Conservation (phyloP, 192 early-diverging fungal species). For the Funneliformis mosseae region DNA sequence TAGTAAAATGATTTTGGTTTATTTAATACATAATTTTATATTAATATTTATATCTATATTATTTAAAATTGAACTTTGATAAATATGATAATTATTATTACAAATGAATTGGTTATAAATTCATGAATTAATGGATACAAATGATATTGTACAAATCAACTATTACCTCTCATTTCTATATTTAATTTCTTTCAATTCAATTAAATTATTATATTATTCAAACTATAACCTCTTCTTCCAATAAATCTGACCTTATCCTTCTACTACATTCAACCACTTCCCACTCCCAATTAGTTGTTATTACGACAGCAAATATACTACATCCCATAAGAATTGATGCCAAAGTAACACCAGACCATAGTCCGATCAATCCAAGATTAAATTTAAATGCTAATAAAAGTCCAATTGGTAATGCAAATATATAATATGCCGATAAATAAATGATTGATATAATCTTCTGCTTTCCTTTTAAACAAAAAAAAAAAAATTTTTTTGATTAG, state of each 20-base stretch:
- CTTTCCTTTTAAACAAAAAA: slow-evolving; percentile 49
- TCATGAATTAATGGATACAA: too few relatives aligned
- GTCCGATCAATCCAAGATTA: slow-evolving; percentile 58
- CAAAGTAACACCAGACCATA: slow-evolving; percentile 63
- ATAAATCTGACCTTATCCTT: slow-evolving; percentile 14
- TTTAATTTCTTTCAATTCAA: too few relatives aligned
- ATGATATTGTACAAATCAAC: too few relatives aligned
- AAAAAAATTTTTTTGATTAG: too few relatives aligned
- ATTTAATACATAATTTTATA: too few relatives aligned
- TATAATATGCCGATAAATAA: slow-evolving; percentile 67
- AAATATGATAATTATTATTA: not conserved
- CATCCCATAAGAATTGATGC: slow-evolving; percentile 49
- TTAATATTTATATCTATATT: too few relatives aligned
- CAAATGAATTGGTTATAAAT: too few relatives aligned
- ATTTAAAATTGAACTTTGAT: not conserved
- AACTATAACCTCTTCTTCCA: not conserved
- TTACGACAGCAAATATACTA: slow-evolving; percentile 42
- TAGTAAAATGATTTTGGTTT: too few relatives aligned
- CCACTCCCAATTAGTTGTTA: slow-evolving; percentile 41
- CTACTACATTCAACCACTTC: slow-evolving; percentile 41
- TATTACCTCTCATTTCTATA: too few relatives aligned
- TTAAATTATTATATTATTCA: too few relatives aligned
- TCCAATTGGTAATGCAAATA: slow-evolving; percentile 68
- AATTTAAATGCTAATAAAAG: slow-evolving; percentile 58
- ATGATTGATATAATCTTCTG: slow-evolving; percentile 66